Evolutionary conservation across 2,329 filamentous ascomycete species (phyloP), one percentile per base, ranked within the genome.

Genomic region (Aspergillus melleus): DNA sequence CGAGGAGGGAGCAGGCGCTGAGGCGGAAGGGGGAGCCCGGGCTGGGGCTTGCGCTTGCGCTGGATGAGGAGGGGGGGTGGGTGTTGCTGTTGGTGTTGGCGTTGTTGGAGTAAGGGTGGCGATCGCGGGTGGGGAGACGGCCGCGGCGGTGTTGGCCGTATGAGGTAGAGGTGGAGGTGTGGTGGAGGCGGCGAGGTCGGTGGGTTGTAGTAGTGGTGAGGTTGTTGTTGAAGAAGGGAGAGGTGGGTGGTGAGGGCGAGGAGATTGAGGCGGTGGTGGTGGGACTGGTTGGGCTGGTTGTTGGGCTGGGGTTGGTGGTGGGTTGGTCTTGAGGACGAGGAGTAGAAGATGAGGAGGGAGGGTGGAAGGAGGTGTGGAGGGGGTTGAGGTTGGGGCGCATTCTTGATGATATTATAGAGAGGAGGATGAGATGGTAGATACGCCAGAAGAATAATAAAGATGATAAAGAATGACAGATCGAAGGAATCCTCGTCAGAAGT

Each of bases 361-460:
- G 59, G 55, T 61, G 64, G 63, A 75, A 73, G 9, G 72, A 67
- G 46, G 73, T 73, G 60, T 68, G 68, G 29, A 76, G 64, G 42
- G 70, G 69, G 29, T 62, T 47, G 51, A 68, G 60, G 54, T 67
- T 66, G 56, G 57, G 52, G 42, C 59, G 64, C 70, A 71, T 71
- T 57, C 51, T 66, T 39, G 24, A 16, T 11, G 11, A 6, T 39
- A n/a, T 11, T 14, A 14, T 32, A 32, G 30, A 32, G n/a, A n/a
- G n/a, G n/a, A n/a, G 3, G 30, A 32, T 32, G 9, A 32, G 30
- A 32, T 32, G 9, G 8, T 10, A 32, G 30, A 24, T 22, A 22
- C 22, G 3, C 22, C 22, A 51, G 30, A 12, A 6, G 16, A 42
- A 6, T 12, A 42, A 2, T 12, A n/a, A n/a, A 16, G 36, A 42